These are phyloP conservation scores for Penicillium sp. DNA, from an alignment of 2,329 filamentous ascomycete genomes.

Conservation along the genomic window DNA sequence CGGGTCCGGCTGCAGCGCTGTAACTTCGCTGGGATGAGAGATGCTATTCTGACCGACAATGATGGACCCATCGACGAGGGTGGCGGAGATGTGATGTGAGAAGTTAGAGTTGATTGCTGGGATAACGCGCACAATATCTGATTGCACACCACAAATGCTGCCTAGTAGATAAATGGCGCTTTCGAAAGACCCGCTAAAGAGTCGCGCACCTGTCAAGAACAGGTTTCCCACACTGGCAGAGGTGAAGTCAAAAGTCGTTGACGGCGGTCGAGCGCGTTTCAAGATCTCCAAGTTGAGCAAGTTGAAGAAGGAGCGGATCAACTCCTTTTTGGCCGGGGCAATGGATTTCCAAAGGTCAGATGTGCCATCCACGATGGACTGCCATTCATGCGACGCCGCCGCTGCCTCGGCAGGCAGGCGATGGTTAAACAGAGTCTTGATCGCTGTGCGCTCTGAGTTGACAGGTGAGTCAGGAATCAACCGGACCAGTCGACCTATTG, in stretches of 20 bases:
- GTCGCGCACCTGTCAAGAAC: slow-evolving; percentile 74
- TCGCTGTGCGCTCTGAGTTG: slow-evolving; percentile 63
- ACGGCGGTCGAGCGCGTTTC: slow-evolving; percentile 64
- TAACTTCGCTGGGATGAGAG: slow-evolving; percentile 70
- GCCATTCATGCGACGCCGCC: slow-evolving; percentile 71
- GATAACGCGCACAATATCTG: slow-evolving; percentile 66
- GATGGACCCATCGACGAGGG: slow-evolving; percentile 65
- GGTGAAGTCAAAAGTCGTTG: slow-evolving; percentile 70
- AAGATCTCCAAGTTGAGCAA: slow-evolving; percentile 71
- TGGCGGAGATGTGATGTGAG: slow-evolving; percentile 86
- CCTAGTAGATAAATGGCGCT: slow-evolving; percentile 85
- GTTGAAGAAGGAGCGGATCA: slow-evolving; percentile 72
- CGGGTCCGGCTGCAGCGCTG: slow-evolving; percentile 40
- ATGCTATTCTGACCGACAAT: slow-evolving; percentile 93
- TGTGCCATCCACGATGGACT: slow-evolving; percentile 78
- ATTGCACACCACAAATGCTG: slow-evolving; percentile 77
- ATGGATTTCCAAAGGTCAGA: slow-evolving; percentile 69
- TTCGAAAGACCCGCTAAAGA: slow-evolving; percentile 91
- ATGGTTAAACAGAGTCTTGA: slow-evolving; percentile 82
- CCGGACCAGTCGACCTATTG: slow-evolving; percentile 73
- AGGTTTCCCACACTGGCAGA: slow-evolving; percentile 72
- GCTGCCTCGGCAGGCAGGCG: slow-evolving; percentile 61
- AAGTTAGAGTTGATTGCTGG: slow-evolving; percentile 94
- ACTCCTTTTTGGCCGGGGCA: slow-evolving; percentile 66
- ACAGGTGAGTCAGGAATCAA: slow-evolving; percentile 67